These are phyloP conservation scores for Teratosphaeria viscida DNA, from an alignment of 2,329 filamentous ascomycete genomes.

Conservation along the genomic window DNA sequence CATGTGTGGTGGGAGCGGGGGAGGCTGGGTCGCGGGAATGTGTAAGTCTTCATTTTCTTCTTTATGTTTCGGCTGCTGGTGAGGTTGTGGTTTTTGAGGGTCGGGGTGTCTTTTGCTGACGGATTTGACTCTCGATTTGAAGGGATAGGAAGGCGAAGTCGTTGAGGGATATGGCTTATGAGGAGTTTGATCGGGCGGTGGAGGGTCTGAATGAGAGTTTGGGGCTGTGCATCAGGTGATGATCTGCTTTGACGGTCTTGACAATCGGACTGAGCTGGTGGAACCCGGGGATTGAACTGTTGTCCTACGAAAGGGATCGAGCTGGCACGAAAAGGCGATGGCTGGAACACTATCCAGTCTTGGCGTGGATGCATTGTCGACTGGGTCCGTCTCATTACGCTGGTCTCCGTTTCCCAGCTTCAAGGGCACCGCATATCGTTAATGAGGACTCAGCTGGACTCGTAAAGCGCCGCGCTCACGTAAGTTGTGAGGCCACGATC, in stretches of 20 bases:
- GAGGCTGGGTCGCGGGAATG: conserved; percentile 21
- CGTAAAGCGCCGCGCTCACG: too few relatives aligned
- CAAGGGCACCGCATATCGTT: too few relatives aligned
- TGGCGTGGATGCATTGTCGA: too few relatives aligned
- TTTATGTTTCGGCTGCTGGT: not conserved
- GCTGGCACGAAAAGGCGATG: too few relatives aligned
- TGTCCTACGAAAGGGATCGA: too few relatives aligned
- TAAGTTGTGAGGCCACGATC: too few relatives aligned
- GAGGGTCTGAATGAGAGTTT: conserved; percentile 65
- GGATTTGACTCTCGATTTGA: not conserved
- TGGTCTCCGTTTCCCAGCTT: too few relatives aligned
- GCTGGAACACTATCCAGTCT: too few relatives aligned
- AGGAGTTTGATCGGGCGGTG: conserved; percentile 59
- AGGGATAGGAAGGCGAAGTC: not conserved
- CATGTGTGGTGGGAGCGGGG: conserved; percentile 36
- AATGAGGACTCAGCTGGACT: too few relatives aligned
- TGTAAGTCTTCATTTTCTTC: conserved; percentile 7
- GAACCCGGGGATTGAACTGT: too few relatives aligned
- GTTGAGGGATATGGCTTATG: conserved; percentile 32
- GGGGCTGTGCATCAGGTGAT: conserved; percentile 45
- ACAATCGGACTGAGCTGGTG: too few relatives aligned
- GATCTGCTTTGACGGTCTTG: not conserved
- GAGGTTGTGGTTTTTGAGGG: not conserved
- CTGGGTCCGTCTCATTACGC: too few relatives aligned
- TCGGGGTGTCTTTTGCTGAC: not conserved